Percentiles rank a stretch among this genome's conserved stretches.
phyloP scores from a whole-genome alignment of 768 basidiomycete genomes.

The Kwoniella botswanensis region DNA sequence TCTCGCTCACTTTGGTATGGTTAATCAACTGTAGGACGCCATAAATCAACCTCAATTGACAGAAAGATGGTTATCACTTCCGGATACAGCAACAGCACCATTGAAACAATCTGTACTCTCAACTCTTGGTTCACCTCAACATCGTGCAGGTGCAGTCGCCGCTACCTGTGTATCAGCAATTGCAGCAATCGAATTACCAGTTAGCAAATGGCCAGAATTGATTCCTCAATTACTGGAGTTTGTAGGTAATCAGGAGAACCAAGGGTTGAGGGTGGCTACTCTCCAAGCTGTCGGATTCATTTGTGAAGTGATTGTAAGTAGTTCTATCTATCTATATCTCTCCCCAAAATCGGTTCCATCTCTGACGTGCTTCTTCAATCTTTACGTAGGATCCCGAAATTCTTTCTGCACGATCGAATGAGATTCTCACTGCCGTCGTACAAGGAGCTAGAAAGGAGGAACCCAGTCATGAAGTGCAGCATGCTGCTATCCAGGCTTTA shows the following conservation, averaged over 20 bases:
- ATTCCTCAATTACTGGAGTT: constrained; percentile 86
- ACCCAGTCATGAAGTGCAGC: constrained; percentile 83
- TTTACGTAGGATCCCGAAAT: constrained; percentile 83
- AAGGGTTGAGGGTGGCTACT: constrained; percentile 73
- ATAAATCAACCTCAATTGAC: constrained; percentile 76
- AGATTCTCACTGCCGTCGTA: constrained; percentile 97
- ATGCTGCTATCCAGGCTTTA: constrained; percentile 88
- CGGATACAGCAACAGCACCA: constrained; percentile 70
- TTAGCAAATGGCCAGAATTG: constrained; percentile 84
- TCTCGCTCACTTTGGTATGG: too few species aligned
- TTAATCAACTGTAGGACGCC: constrained; percentile 64
- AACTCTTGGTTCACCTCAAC: constrained; percentile 74
- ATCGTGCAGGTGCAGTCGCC: constrained; percentile 80
- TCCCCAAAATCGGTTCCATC: constrained; percentile 59
- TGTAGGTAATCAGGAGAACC: constrained; percentile 74
- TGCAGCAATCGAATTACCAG: constrained; percentile 88
- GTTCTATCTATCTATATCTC: constrained; percentile 61
- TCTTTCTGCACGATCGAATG: constrained; percentile 84
- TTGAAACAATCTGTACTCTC: constrained; percentile 86
- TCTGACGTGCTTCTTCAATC: constrained; percentile 69
- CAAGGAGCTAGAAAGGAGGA: constrained; percentile 98
- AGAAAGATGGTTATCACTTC: constrained; percentile 80
- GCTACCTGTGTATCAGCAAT: constrained; percentile 94
- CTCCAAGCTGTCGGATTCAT: constrained; percentile 95
- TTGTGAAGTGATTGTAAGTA: constrained; percentile 91